Percentiles rank a stretch among this genome's conserved stretches.
These are phyloP conservation scores for Streptanthus diversifolius DNA, from an alignment of 345 rosid genomes.

Conservation along the genomic window DNA sequence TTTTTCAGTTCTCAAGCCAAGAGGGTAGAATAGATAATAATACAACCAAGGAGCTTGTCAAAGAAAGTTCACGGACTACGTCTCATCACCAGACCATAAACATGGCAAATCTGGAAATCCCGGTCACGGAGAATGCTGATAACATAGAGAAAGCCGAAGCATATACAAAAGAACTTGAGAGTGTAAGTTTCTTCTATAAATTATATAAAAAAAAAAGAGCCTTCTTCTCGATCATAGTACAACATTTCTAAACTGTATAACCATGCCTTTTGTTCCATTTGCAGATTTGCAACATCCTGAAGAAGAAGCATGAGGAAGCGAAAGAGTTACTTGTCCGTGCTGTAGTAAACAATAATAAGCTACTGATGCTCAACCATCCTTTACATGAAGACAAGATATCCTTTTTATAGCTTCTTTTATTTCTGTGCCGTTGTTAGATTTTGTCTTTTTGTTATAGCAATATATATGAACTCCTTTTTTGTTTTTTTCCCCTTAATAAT, in stretches of 20 bases:
- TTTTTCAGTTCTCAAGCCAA: conserved; percentile 41
- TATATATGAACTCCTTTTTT: background rate
- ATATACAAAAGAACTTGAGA: conserved; percentile 73
- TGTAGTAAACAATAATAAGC: conserved; percentile 67
- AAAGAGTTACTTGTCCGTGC: conserved; percentile 82
- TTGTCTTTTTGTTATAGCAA: background rate
- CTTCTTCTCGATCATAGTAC: background rate
- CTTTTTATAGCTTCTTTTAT: conserved; percentile 30
- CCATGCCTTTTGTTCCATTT: background rate
- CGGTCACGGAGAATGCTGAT: conserved; percentile 45
- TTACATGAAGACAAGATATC: conserved; percentile 73
- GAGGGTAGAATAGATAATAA: conserved; percentile 28
- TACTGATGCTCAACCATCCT: conserved; percentile 87
- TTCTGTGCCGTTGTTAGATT: background rate
- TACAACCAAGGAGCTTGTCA: conserved; percentile 25
- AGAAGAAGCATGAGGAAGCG: conserved; percentile 82
- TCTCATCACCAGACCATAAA: conserved; percentile 32
- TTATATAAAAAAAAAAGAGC: background rate
- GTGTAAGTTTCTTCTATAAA: conserved; percentile 39
- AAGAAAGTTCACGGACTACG: conserved; percentile 33
- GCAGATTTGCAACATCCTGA: conserved; percentile 80
- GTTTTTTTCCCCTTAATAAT: conserved; percentile 46
- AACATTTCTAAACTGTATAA: background rate
- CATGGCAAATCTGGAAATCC: conserved; percentile 41
- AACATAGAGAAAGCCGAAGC: conserved; percentile 74